A percentile compares a stretch with the other conserved stretches of the same genome.
phyloP scores from a whole-genome alignment of 257 asterid species.

The Primulina tabacum region DNA sequence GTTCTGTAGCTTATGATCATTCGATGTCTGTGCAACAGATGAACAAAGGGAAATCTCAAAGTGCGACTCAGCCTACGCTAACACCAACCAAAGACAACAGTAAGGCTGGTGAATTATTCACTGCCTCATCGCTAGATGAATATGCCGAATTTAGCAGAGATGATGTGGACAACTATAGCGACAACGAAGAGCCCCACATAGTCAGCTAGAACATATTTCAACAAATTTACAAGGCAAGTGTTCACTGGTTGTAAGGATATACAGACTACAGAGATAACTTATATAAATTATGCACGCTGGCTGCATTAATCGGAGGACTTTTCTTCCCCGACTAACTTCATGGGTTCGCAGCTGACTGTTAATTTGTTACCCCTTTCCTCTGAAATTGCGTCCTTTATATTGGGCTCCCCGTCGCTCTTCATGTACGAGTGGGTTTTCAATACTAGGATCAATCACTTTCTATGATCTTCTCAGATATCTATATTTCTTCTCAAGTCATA shows the following conservation, averaged over 20 bases:
- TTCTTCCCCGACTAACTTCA: not conserved
- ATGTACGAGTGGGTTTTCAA: too few relatives aligned
- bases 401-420: too few relatives aligned
- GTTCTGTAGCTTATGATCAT: constrained; percentile 20
- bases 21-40: constrained; percentile 46
- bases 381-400: too few relatives aligned
- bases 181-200: constrained; percentile 29
- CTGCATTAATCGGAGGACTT: not conserved
- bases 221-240: constrained; percentile 1
- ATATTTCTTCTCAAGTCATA: too few relatives aligned
- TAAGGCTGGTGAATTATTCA: constrained; percentile 48
- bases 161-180: constrained; percentile 31
- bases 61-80: constrained; percentile 29
- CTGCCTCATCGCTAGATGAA: constrained; percentile 51
- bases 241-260: constrained; percentile 23
- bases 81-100: constrained; percentile 34
- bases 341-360: too few relatives aligned
- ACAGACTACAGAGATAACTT: not conserved
- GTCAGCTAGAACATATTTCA: constrained; percentile 27
- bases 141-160: constrained; percentile 36
- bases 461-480: too few relatives aligned
- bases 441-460: too few relatives aligned
- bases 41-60: constrained; percentile 62
- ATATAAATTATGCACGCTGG: not conserved
- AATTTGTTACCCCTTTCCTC: too few relatives aligned